A percentile compares a stretch with the other conserved stretches of the same genome.
Conservation (phyloP, 2,329 filamentous ascomycete genomes). For the Alternaria consortialis region DNA sequence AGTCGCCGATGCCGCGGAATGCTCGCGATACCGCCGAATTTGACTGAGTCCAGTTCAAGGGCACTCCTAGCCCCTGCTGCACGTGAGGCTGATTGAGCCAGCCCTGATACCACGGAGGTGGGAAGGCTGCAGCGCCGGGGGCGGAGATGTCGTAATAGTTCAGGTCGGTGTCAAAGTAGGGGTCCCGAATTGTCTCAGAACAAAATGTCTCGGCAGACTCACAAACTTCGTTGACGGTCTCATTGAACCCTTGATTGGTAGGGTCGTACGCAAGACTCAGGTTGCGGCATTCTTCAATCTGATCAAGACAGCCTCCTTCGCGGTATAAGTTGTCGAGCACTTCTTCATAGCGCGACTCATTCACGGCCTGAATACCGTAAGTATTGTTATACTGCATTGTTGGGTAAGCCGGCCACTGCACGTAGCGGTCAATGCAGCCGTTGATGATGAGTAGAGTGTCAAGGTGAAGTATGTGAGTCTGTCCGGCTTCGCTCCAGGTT, state of each 20-base stretch:
- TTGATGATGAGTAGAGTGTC: slow-evolving; percentile 67
- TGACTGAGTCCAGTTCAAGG: slow-evolving; percentile 65
- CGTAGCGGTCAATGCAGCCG: slow-evolving; percentile 62
- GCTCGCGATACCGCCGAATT: slow-evolving; percentile 54
- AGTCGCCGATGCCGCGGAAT: slow-evolving; percentile 61
- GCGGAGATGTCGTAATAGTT: slow-evolving; percentile 68
- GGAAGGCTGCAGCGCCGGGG: slow-evolving; percentile 54
- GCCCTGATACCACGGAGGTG: slow-evolving; percentile 58
- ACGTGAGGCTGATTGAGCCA: slow-evolving; percentile 67
- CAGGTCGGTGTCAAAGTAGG: slow-evolving; percentile 56
- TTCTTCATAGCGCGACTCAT: slow-evolving; percentile 57
- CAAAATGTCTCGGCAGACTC: slow-evolving; percentile 58
- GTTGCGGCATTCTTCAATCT: slow-evolving; percentile 61
- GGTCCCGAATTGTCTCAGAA: slow-evolving; percentile 54
- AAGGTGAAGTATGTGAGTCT: slow-evolving; percentile 51
- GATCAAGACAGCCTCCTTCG: slow-evolving; percentile 63
- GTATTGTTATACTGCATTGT: slow-evolving; percentile 66
- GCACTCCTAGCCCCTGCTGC: slow-evolving; percentile 64
- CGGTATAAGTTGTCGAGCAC: slow-evolving; percentile 57
- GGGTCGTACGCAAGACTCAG: slow-evolving; percentile 61
- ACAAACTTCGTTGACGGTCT: slow-evolving; percentile 54
- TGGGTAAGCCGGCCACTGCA: slow-evolving; percentile 60
- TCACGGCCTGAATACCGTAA: slow-evolving; percentile 64
- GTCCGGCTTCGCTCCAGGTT: slow-evolving; percentile 45
- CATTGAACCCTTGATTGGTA: slow-evolving; percentile 53